Percentiles rank a stretch among this genome's conserved stretches.
Conservation (phyloP, 345 rosid genomes). For the Ricinus communis region DNA sequence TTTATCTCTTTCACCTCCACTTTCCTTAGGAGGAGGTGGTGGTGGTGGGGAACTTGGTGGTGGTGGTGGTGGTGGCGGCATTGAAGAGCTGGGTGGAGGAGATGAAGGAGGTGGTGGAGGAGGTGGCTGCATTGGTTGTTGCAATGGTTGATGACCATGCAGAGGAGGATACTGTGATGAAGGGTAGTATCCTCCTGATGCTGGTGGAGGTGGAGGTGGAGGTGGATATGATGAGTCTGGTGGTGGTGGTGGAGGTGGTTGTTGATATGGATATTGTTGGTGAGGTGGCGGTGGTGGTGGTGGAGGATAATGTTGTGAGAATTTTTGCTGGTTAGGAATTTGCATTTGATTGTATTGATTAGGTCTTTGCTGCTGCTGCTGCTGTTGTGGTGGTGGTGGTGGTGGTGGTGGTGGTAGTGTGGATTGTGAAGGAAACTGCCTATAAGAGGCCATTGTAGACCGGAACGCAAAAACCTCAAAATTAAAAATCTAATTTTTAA, state of each 20-base stretch:
- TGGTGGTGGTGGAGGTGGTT: constrained; percentile 63
- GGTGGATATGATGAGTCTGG: constrained; percentile 59
- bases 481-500: neutral
- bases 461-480: neutral
- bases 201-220: constrained; percentile 43
- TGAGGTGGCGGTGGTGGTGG: constrained; percentile 64
- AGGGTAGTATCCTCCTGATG: constrained; percentile 46
- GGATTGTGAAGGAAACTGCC: constrained; percentile 28
- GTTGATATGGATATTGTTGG: constrained; percentile 65
- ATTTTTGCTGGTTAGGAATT: too few relatives aligned
- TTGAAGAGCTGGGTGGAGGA: constrained; percentile 47
- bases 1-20: constrained; percentile 42
- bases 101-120: constrained; percentile 63
- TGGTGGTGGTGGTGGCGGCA: constrained; percentile 80
- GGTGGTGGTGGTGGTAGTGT: constrained; percentile 28
- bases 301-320: constrained; percentile 35
- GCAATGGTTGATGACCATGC: constrained; percentile 52
- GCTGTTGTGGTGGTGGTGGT: too few relatives aligned
- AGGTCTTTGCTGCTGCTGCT: constrained; percentile 28
- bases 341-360: constrained; percentile 33
- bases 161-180: constrained; percentile 51
- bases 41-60: constrained; percentile 93
- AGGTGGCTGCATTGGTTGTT: constrained; percentile 36
- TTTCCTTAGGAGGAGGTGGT: constrained; percentile 67
- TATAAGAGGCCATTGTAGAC: constrained; percentile 29